Conservation (phyloP, 139 green algal genomes). For the Nannochloris sp. region DNA sequence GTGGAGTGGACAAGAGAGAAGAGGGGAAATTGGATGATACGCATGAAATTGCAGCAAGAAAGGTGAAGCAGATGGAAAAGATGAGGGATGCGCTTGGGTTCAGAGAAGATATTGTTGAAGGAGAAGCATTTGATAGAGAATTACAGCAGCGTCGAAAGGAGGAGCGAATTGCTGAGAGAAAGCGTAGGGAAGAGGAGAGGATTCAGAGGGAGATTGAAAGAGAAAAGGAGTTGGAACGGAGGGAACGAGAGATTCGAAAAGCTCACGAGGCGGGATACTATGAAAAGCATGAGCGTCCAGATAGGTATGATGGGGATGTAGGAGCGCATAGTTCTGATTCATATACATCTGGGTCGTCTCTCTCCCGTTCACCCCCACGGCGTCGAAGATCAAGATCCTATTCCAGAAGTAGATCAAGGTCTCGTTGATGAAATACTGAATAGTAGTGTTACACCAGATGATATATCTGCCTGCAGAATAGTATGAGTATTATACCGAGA, state of each 20-base stretch:
- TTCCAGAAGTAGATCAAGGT: not conserved
- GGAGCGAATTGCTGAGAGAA: constrained; percentile 33
- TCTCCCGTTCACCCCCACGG: not conserved
- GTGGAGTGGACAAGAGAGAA: not conserved
- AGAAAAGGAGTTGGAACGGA: constrained; percentile 10
- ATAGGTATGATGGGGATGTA: not conserved
- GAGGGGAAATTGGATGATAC: constrained; percentile 50
- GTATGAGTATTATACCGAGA: no score
- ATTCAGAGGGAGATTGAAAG: not conserved
- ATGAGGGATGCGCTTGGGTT: constrained; percentile 57
- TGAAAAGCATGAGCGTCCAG: not conserved
- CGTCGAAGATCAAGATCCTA: not conserved
- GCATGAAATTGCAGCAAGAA: constrained; percentile 65
- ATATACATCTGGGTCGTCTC: not conserved
- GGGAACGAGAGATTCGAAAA: not conserved
- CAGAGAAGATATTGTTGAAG: constrained; percentile 55
- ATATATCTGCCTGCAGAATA: no score
- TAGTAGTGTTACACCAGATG: no score
- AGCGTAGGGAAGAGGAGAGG: constrained; percentile 36
- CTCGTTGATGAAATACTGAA: not conserved
- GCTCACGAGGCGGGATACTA: constrained; percentile 1
- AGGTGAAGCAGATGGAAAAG: constrained; percentile 75
- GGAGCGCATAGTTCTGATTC: not conserved
- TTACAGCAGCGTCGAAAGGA: constrained; percentile 52
- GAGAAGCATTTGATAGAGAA: constrained; percentile 86